These are phyloP conservation scores for Salix viminalis DNA, from an alignment of 345 rosid species.

Conservation along the genomic window DNA sequence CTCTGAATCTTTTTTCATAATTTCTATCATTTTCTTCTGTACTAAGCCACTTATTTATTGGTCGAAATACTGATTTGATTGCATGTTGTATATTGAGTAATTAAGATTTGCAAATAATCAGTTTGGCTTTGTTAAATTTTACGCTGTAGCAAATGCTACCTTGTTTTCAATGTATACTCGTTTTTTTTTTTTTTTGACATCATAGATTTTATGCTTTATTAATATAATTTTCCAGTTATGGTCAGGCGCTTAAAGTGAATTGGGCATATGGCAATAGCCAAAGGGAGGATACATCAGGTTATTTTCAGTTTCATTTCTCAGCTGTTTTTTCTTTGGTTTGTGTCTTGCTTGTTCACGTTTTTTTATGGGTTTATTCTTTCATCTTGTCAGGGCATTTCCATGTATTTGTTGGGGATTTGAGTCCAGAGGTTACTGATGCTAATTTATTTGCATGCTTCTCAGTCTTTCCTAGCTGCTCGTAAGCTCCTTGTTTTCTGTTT, in stretches of 20 bases:
- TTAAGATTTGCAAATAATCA: not conserved
- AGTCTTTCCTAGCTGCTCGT: slow-evolving; percentile 90
- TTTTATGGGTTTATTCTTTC: not conserved
- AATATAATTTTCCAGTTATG: slow-evolving; percentile 53
- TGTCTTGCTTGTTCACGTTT: not conserved
- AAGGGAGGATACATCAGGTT: slow-evolving; percentile 97
- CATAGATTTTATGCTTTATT: not conserved
- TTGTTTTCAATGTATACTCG: not conserved
- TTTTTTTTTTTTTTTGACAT: not conserved
- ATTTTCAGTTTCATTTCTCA: slow-evolving; percentile 12
- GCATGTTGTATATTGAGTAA: not conserved
- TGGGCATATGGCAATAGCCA: slow-evolving; percentile 99
- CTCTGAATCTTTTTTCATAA: not conserved
- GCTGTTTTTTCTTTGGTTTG: slow-evolving; percentile 1
- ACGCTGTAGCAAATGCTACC: not conserved
- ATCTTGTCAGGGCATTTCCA: slow-evolving; percentile 66
- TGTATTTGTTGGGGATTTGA: slow-evolving; percentile 96
- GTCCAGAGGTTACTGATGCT: slow-evolving; percentile 98
- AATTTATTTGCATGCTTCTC: slow-evolving; percentile 85
- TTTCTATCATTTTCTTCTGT: not conserved
- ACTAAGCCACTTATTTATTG: not conserved
- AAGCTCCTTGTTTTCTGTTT: slow-evolving; percentile 33
- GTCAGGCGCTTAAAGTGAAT: slow-evolving; percentile 97
- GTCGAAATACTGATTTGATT: not conserved
- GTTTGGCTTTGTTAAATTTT: not conserved